These are phyloP conservation scores for Nymphaea thermarum DNA, from an alignment of 164 flowering plant species.

Conservation along the genomic window DNA sequence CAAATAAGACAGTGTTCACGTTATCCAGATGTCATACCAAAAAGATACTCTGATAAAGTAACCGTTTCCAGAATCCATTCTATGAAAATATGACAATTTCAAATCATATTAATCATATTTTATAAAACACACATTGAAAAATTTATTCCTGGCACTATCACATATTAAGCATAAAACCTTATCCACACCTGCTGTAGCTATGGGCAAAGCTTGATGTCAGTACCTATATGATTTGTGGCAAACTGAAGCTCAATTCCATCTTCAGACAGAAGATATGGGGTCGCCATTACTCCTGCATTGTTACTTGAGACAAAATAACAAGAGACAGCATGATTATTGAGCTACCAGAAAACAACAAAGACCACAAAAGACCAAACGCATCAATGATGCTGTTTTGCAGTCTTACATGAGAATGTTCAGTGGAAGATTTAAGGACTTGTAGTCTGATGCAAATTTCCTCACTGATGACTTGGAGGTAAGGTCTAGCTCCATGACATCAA, in stretches of 20 bases:
- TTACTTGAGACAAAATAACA: background rate
- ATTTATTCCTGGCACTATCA: background rate
- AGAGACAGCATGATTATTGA: background rate
- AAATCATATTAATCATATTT: background rate
- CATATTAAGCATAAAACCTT: background rate
- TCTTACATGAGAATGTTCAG: constrained; percentile 49
- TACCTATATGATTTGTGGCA: constrained; percentile 74
- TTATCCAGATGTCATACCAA: background rate
- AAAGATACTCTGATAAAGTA: background rate
- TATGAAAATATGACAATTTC: background rate
- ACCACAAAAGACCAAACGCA: background rate
- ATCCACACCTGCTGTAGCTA: background rate
- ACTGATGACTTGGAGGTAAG: constrained; percentile 44
- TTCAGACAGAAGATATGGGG: constrained; percentile 52
- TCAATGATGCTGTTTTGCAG: background rate
- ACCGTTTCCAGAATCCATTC: background rate
- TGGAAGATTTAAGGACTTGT: constrained; percentile 26
- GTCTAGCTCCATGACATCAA: constrained; percentile 51
- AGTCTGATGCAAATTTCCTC: constrained; percentile 45
- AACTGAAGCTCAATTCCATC: constrained; percentile 66
- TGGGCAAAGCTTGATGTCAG: no score
- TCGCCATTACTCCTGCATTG: constrained; percentile 42
- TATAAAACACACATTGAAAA: background rate
- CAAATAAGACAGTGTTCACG: no score
- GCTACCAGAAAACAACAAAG: background rate